Evolutionary conservation across 2,329 filamentous ascomycete genomes (phyloP), one percentile per base, ranked within the genome.

Genomic region (Drechslerella coelobrocha): DNA sequence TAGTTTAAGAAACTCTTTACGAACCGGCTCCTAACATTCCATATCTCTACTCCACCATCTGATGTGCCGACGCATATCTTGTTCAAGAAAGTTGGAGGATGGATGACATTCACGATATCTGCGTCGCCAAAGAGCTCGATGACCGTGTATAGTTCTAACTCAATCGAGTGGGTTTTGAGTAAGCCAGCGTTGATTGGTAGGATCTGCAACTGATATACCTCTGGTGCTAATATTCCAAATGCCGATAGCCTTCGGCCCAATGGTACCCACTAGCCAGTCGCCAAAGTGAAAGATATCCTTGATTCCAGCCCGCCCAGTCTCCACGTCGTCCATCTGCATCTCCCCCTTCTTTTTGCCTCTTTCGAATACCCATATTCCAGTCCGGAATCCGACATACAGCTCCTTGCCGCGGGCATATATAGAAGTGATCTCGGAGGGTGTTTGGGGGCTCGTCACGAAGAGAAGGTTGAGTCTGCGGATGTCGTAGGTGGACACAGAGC

Each of bases 401-500:
- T 72, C 68, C 34, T 66, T 71, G 3, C 68, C 68, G n/a, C 68
- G 68, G 17, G 68, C 61, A 34, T 61, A 61, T 57, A 72, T 65
- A 8, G 68, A 72, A 12, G 68, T 72, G 19, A 72, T 96, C 54
- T 86, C 82, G 73, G 85, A 85, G 1, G 92, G 92, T 0, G 92
- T 97, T 79, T 96, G 90, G 0, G 95, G 94, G 55, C 92, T 85
- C 19, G 91, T 97, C 71, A 99, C 85, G 79, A 99, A 99, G 76
- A 97, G 87, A 53, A 99, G 86, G 76, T 95, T 93, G 72, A 99
- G 84, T 76, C 88, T 87, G 78, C 89, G 91, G 72, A 99, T 82
- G 78, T 99, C 94, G 81, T 99, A 99, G 0, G 94, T 99, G 80
- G 99, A 94, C 50, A 99, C 84, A 68, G 89, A 91, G 76, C 88